Conservation (phyloP, 805 yeast genomes). For the Candida ovalis region DNA sequence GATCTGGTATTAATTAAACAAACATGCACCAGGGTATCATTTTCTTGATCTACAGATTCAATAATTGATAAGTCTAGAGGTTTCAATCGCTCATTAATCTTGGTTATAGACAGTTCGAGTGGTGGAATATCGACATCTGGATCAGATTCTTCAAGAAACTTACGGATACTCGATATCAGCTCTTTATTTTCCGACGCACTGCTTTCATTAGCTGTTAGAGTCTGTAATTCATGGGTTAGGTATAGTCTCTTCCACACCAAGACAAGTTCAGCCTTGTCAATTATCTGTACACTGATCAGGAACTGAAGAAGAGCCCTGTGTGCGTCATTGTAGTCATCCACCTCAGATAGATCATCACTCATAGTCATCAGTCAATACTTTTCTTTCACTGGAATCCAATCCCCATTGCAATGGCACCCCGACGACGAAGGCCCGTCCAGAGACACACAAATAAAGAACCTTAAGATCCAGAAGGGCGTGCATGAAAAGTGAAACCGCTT, state of each 20-base stretch:
- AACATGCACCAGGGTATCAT: slow-evolving; percentile 26
- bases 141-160: not conserved
- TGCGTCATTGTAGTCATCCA: slow-evolving; percentile 8
- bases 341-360: not conserved
- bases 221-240: not conserved
- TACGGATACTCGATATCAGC: not conserved
- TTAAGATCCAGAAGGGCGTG: no score
- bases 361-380: not conserved
- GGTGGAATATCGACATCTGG: not conserved
- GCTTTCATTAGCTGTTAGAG: not conserved
- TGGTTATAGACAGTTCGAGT: slow-evolving; percentile 11
- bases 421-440: no score
- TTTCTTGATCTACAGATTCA: slow-evolving; percentile 29
- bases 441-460: no score
- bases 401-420: no score
- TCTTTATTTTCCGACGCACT: not conserved
- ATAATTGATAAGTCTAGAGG: slow-evolving; percentile 39
- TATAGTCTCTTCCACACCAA: slow-evolving; percentile 7
- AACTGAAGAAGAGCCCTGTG: slow-evolving; percentile 17
- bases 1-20: slow-evolving; percentile 34
- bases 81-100: slow-evolving; percentile 29
- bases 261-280: slow-evolving; percentile 9
- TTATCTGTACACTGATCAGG: slow-evolving; percentile 10
- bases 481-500: no score
- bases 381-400: not conserved